Base-by-base conservation (phyloP, 371 early-diverging fungal species). In the Choanephora cucurbitarum region DNA sequence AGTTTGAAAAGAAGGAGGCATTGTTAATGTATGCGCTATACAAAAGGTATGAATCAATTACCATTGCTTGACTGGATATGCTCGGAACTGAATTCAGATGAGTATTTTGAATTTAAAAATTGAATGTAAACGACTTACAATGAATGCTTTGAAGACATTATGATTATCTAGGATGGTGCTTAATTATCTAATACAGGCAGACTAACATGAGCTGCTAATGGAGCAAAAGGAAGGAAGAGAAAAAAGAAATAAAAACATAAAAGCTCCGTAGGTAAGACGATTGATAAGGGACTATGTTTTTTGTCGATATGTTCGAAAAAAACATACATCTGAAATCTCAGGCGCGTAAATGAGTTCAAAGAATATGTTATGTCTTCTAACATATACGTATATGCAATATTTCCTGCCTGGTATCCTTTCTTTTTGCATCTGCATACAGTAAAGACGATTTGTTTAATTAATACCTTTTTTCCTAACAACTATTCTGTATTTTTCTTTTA, bases 141-240 rank as follows among this genome's bases (percentile, higher is more conserved):
- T 37, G 37, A 14, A 6, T 37, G 37, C 14, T 11, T 37, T 9
- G 37, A 7, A 11, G 37, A 37, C 37, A 37, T 37, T 37, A 37
- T 37, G 2, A 2, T 32, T 32, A n/a, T 28, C 28, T 28, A 28
- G 3, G 3, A 5, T 28, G 3, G 7, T 28, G 28, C 3, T 28
- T 28, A 7, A 28, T 28, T 28, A 7, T 28, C 7, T 28, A 28
- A 28, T 28, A 28, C 28, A 28, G 28, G 7, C 28, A 28, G 28
- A 28, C 28, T 28, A 28, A 6, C 37, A 37, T 37, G 37, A 28
- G 7, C 28, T 37, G 37, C 10, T 11, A 37, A 37, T 37, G 37
- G 10, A 39, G 23, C 18, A 24, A 40, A n/a, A 37, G 50, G 37
- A 40, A 50, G 41, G 23, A 32, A 19, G 32, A 48, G 49, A 48